These are phyloP conservation scores for Andrographis paniculata DNA, from an alignment of 305 asterid genomes.

Conservation along the genomic window DNA sequence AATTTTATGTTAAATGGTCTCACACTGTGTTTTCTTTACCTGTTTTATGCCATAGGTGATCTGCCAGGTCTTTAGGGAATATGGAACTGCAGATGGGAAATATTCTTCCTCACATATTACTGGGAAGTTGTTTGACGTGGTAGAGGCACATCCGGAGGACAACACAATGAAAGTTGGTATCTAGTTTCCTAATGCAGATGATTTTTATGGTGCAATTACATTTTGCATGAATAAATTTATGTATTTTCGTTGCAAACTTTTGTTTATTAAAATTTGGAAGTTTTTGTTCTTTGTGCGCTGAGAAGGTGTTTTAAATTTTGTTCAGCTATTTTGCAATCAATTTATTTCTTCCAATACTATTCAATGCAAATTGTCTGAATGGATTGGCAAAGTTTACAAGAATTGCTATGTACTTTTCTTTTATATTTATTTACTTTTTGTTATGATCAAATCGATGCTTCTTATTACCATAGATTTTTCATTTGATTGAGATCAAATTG, in stretches of 20 bases:
- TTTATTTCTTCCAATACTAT: no score
- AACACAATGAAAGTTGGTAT: constrained; percentile 71
- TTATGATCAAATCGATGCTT: no score
- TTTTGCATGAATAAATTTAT: constrained; percentile 6
- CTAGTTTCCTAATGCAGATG: constrained; percentile 9
- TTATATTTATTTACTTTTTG: no score
- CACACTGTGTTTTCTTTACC: constrained; percentile 8
- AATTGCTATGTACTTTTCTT: no score
- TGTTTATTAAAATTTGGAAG: constrained; percentile 9
- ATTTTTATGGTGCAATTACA: constrained; percentile 11
- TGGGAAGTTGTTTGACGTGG: constrained; percentile 85
- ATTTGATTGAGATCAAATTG: no score
- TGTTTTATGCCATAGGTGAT: constrained; percentile 50
- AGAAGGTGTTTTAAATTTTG: no score
- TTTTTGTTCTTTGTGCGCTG: no score
- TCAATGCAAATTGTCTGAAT: no score
- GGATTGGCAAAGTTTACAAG: no score
- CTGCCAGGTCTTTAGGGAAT: constrained; percentile 99
- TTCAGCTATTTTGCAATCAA: no score
- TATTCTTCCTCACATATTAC: constrained; percentile 85
- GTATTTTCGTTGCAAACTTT: constrained; percentile 8
- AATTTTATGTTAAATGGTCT: constrained; percentile 6
- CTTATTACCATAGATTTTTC: no score
- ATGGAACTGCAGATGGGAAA: constrained; percentile 91
- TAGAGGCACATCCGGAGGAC: constrained; percentile 91